Percentiles rank a stretch among this genome's conserved stretches.
Conservation (phyloP, 345 rosid species). For the Leavenworthia alabamica region DNA sequence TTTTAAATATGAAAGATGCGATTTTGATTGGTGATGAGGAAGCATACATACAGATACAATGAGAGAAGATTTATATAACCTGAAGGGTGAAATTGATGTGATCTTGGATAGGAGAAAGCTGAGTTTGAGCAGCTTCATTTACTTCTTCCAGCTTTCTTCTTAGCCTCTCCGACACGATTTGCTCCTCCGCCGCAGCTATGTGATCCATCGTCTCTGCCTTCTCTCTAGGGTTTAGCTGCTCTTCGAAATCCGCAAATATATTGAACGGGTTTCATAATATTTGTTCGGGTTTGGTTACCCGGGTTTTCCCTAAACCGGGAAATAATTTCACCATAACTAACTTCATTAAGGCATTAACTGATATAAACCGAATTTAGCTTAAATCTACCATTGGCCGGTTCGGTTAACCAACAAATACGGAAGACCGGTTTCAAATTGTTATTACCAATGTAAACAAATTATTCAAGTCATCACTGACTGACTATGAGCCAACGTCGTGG, state of each 20-base stretch:
- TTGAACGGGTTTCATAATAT: neutral
- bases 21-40: neutral
- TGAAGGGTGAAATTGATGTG: constrained; percentile 91
- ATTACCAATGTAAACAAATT: neutral
- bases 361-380: neutral
- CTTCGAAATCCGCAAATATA: neutral
- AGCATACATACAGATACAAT: neutral
- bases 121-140: constrained; percentile 63
- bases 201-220: constrained; percentile 46
- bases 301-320: neutral
- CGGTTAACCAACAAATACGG: too few relatives aligned
- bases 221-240: constrained; percentile 21
- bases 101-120: constrained; percentile 74
- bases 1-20: neutral
- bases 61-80: constrained; percentile 35
- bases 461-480: neutral
- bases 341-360: neutral
- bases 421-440: too few relatives aligned
- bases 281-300: neutral
- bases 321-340: neutral
- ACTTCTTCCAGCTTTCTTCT: constrained; percentile 61
- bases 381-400: neutral
- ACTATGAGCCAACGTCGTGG: neutral
- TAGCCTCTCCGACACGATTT: constrained; percentile 59
- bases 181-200: constrained; percentile 56